phyloP scores from a whole-genome alignment of 2,329 filamentous ascomycete species.

The Arthrinium phaeospermum region DNA sequence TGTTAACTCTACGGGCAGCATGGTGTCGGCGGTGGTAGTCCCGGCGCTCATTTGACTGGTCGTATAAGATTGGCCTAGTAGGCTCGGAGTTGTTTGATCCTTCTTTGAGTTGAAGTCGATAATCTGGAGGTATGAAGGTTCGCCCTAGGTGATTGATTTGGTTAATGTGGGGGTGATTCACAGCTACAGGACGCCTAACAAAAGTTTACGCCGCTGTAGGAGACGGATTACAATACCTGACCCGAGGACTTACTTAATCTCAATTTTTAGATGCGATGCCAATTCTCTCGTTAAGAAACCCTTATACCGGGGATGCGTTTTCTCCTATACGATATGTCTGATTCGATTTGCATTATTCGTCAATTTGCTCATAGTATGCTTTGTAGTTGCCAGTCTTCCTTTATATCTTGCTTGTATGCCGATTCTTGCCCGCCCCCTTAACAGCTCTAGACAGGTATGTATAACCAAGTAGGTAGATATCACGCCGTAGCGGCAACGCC shows the following conservation, averaged over 20 bases:
- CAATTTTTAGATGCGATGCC: background rate
- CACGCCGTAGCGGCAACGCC: constrained; percentile 29
- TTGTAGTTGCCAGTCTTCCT: constrained; percentile 4
- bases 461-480: background rate
- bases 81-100: background rate
- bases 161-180: background rate
- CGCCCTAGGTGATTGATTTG: background rate
- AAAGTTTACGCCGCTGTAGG: background rate
- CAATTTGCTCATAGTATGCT: background rate
- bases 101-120: background rate
- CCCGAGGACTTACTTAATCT: background rate
- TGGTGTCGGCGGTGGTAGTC: constrained; percentile 3
- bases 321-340: background rate
- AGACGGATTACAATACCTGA: background rate
- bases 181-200: background rate
- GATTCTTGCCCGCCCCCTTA: background rate
- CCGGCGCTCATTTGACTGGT: background rate
- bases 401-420: background rate
- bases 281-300: background rate
- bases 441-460: background rate
- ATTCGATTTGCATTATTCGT: background rate
- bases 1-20: constrained; percentile 67
- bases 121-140: background rate
- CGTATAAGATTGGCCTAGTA: background rate
- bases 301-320: background rate